Conservation (phyloP, 345 rosid genomes). For the Reutealis trisperma region DNA sequence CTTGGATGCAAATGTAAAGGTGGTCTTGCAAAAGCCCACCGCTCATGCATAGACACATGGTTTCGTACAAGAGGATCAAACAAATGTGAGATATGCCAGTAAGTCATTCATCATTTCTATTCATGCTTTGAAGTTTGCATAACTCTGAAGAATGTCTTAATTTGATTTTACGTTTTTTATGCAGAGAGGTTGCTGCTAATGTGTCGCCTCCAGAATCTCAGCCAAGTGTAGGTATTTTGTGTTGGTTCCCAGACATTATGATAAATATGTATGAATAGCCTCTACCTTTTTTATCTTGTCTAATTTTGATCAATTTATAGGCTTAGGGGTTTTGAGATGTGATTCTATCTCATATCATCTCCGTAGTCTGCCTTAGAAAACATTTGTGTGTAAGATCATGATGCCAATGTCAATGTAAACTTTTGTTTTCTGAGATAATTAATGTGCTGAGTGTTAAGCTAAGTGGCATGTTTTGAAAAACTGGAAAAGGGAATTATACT, state of each 20-base stretch:
- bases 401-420: background rate
- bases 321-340: background rate
- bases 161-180: conserved; percentile 23
- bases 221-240: conserved; percentile 59
- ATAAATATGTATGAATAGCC: conserved; percentile 1
- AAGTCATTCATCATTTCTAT: conserved; percentile 33
- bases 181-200: conserved; percentile 69
- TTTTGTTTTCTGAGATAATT: background rate
- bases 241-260: background rate
- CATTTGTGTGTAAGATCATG: background rate
- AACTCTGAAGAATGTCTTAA: background rate
- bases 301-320: background rate
- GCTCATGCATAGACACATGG: conserved; percentile 86
- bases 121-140: background rate
- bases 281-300: conserved; percentile 11
- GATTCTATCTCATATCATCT: conserved; percentile 3
- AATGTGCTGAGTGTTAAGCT: too few relatives aligned
- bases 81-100: conserved; percentile 92
- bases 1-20: conserved; percentile 90
- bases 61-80: conserved; percentile 82
- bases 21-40: conserved; percentile 77
- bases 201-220: conserved; percentile 71
- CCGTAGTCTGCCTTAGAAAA: conserved; percentile 4
- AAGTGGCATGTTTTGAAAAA: background rate
- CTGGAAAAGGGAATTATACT: background rate